Evolutionary conservation across 2,329 filamentous ascomycete species (phyloP).

Genomic region (Ophiocordyceps camponoti-leonardi): DNA sequence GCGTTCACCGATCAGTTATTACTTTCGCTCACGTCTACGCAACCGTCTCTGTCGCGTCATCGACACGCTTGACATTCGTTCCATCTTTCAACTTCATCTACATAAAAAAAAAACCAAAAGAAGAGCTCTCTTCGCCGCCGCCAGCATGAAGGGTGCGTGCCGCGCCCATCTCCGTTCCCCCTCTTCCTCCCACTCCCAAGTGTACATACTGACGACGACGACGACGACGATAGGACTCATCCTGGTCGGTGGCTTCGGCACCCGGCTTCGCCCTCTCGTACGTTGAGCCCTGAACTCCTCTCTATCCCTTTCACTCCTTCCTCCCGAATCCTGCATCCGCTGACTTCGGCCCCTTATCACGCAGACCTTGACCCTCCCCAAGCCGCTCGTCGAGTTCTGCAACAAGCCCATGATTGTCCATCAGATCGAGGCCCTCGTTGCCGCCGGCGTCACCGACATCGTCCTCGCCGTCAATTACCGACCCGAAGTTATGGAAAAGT

Average conservation of each 20-base stretch:
- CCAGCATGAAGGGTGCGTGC: neutral
- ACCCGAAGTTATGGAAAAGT: conserved; percentile 92
- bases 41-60: too few relatives aligned
- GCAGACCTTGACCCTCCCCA: conserved; percentile 89
- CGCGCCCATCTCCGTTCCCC: neutral
- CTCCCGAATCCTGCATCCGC: neutral
- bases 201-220: too few relatives aligned
- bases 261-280: conserved; percentile 90
- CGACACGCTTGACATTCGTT: too few relatives aligned
- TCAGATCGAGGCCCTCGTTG: conserved; percentile 88
- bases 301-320: neutral
- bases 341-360: neutral
- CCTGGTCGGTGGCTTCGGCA: conserved; percentile 98
- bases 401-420: conserved; percentile 99
- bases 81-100: too few relatives aligned
- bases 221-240: conserved; percentile 54
- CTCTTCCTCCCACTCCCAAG: neutral
- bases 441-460: conserved; percentile 89
- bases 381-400: conserved; percentile 93
- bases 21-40: too few relatives aligned
- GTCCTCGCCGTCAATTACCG: conserved; percentile 98
- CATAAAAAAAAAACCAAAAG: too few relatives aligned
- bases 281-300: conserved; percentile 2
- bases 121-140: neutral
- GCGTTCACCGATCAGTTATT: too few relatives aligned